A percentile compares a stretch with the other conserved stretches of the same genome.
Conservation (phyloP, 257 asterid species). For the Solanum neorickii region DNA sequence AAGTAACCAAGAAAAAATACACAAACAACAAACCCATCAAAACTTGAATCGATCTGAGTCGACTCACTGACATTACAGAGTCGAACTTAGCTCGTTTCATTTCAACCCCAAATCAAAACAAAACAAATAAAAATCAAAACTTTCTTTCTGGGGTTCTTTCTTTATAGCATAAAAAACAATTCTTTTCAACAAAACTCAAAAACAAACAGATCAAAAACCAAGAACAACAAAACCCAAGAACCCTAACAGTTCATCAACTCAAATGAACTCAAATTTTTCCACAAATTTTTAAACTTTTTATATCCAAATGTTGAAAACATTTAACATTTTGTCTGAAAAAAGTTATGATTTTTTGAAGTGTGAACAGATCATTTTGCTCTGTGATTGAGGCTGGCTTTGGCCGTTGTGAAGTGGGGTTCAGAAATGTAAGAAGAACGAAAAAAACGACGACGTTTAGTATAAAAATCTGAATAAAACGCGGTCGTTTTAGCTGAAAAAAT, state of each 20-base stretch:
- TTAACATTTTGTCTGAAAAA: background rate
- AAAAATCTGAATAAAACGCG: background rate
- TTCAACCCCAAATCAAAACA: constrained; percentile 1
- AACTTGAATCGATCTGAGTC: constrained; percentile 75
- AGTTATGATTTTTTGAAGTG: background rate
- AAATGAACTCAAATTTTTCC: background rate
- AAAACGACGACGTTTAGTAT: background rate
- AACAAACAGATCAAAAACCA: constrained; percentile 6
- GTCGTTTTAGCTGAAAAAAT: background rate
- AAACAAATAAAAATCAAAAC: background rate
- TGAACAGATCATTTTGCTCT: background rate
- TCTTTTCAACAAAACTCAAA: background rate
- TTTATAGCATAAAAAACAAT: background rate
- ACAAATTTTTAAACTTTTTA: background rate
- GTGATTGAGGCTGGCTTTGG: constrained; percentile 1
- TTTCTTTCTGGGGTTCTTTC: background rate
- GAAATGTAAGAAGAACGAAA: background rate
- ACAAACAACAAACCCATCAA: constrained; percentile 52
- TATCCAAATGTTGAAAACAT: background rate
- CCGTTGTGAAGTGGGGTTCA: background rate
- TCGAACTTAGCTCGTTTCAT: constrained; percentile 59
- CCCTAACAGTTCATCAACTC: constrained; percentile 18
- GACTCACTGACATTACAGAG: constrained; percentile 63
- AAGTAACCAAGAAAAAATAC: constrained; percentile 51
- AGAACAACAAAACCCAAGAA: background rate